A percentile compares a stretch with the other conserved stretches of the same genome.
Evolutionary conservation across 2,329 filamentous ascomycete genomes (phyloP).

Genomic region (Hypoxylon sp.): DNA sequence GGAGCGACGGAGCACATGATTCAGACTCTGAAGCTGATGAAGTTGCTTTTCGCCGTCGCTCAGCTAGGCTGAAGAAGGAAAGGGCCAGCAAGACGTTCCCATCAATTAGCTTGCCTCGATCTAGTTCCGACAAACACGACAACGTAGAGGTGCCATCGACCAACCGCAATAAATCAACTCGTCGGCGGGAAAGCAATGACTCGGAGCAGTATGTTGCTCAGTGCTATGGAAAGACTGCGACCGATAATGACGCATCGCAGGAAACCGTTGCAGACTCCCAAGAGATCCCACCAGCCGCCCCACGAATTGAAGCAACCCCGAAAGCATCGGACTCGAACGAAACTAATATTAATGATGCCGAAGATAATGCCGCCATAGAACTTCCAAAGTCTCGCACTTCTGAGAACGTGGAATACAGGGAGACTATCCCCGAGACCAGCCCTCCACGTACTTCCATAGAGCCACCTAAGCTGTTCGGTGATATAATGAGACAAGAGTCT

Average conservation of each 20-base stretch:
- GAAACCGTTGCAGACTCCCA: constrained; percentile 47
- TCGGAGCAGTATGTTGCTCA: constrained; percentile 32
- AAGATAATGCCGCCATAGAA: constrained; percentile 3
- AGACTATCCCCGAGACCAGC: constrained; percentile 47
- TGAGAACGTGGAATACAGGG: constrained; percentile 34
- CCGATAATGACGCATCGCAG: constrained; percentile 40
- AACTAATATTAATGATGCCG: neutral
- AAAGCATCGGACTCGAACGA: constrained; percentile 8
- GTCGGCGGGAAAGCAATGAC: neutral
- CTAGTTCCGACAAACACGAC: constrained; percentile 31
- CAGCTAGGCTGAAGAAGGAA: constrained; percentile 40
- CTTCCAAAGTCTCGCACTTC: constrained; percentile 19
- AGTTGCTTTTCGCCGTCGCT: constrained; percentile 39
- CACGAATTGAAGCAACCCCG: constrained; percentile 4
- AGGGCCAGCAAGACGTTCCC: constrained; percentile 43
- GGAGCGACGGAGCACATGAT: constrained; percentile 32
- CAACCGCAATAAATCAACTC: constrained; percentile 34
- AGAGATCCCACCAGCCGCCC: constrained; percentile 26
- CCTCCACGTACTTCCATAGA: constrained; percentile 39
- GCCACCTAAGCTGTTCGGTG: constrained; percentile 36
- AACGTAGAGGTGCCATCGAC: constrained; percentile 47
- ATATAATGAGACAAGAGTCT: constrained; percentile 36
- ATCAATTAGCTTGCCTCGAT: constrained; percentile 37
- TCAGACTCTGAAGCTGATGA: constrained; percentile 42
- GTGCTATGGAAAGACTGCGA: constrained; percentile 25